Conservation (phyloP, 805 yeast species). For the Gaillardinia entomophila region DNA sequence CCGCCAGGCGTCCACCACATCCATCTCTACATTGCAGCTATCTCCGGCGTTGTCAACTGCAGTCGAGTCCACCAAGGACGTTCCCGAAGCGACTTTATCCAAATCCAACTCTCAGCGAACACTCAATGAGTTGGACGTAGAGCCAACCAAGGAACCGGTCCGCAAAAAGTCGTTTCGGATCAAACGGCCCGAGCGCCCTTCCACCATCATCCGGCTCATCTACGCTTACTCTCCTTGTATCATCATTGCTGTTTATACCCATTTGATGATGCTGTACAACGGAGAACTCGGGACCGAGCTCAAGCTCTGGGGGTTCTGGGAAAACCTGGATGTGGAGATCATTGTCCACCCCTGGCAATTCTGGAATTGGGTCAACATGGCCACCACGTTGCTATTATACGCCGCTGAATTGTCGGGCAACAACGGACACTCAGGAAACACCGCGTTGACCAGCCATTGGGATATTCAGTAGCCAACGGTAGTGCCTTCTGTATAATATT, state of each 20-base stretch:
- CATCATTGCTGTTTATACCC: slow-evolving; percentile 91
- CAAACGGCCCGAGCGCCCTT: slow-evolving; percentile 14
- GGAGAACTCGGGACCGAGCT: slow-evolving; percentile 65
- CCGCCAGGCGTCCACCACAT: slow-evolving; percentile 24
- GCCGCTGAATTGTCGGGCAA: slow-evolving; percentile 63
- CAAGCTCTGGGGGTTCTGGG: slow-evolving; percentile 54
- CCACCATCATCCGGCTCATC: slow-evolving; percentile 47
- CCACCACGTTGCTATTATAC: slow-evolving; percentile 72
- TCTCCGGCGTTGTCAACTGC: slow-evolving; percentile 1
- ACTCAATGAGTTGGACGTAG: background rate
- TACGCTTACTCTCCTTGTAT: slow-evolving; percentile 92
- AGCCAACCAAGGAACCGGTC: background rate
- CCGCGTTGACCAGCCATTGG: slow-evolving; percentile 41
- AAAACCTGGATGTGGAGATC: slow-evolving; percentile 15
- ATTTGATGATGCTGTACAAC: slow-evolving; percentile 83
- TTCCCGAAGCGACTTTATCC: background rate
- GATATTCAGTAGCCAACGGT: slow-evolving; percentile 23
- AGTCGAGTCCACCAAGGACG: background rate
- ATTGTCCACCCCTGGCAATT: slow-evolving; percentile 79
- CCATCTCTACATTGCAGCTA: slow-evolving; percentile 11
- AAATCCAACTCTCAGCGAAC: background rate
- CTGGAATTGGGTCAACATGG: slow-evolving; percentile 96
- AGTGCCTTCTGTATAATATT: background rate
- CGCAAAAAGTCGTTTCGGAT: slow-evolving; percentile 9
- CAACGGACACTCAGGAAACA: slow-evolving; percentile 17